A percentile compares a stretch with the other conserved stretches of the same genome.
These are phyloP conservation scores for Alternaria sp. DNA, from an alignment of 2,329 filamentous ascomycete species.

Conservation along the genomic window DNA sequence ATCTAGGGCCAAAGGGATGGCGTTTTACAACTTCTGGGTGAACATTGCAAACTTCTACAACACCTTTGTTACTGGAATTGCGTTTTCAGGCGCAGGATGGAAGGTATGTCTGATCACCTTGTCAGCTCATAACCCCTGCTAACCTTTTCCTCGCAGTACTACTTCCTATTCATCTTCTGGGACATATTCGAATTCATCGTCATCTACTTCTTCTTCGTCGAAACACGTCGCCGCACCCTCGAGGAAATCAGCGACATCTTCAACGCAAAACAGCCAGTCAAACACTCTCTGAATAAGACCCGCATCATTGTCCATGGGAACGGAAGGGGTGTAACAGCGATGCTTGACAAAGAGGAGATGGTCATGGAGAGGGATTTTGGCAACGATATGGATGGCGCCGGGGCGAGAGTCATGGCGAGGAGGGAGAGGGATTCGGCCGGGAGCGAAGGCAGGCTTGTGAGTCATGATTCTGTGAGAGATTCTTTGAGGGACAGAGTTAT, in stretches of 20 bases:
- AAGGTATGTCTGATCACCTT: slow-evolving; percentile 30
- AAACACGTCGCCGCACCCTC: slow-evolving; percentile 50
- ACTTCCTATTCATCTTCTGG: slow-evolving; percentile 52
- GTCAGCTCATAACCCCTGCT: neutral
- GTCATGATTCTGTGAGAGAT: slow-evolving; percentile 5
- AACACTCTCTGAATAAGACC: slow-evolving; percentile 41
- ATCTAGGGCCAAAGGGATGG: slow-evolving; percentile 58
- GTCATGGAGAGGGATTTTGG: slow-evolving; percentile 11
- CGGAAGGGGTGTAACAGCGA: slow-evolving; percentile 39
- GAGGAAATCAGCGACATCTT: slow-evolving; percentile 57
- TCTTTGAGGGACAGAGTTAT: slow-evolving; percentile 9
- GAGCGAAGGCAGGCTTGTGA: slow-evolving; percentile 4
- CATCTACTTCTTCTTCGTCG: slow-evolving; percentile 48
- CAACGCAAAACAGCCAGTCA: slow-evolving; percentile 49
- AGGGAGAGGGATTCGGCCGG: slow-evolving; percentile 14
- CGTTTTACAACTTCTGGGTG: slow-evolving; percentile 55
- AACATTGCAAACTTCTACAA: slow-evolving; percentile 56
- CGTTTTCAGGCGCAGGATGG: slow-evolving; percentile 47
- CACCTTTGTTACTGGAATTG: slow-evolving; percentile 54
- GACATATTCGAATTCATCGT: slow-evolving; percentile 52
- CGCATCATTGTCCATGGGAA: slow-evolving; percentile 39
- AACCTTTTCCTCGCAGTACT: slow-evolving; percentile 33
- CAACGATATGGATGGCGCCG: neutral
- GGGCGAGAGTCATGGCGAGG: slow-evolving; percentile 1
- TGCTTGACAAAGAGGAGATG: slow-evolving; percentile 37